These are phyloP conservation scores for Ampelocalamus luodianensis DNA, from an alignment of 176 grass and related monocot species.

Conservation along the genomic window DNA sequence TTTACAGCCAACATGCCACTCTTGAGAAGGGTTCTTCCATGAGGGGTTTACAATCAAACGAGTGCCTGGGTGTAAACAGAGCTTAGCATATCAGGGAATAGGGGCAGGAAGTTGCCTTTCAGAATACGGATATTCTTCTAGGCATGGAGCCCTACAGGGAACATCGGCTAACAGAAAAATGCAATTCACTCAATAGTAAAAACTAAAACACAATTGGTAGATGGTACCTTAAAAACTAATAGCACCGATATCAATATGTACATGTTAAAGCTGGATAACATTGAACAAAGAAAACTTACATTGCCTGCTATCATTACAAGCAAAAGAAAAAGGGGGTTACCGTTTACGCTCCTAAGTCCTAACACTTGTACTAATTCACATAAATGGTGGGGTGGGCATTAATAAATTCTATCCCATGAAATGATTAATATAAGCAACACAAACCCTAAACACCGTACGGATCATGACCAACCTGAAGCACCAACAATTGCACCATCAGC, in stretches of 20 bases:
- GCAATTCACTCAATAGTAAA: constrained; percentile 10
- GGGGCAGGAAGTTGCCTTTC: constrained; percentile 12
- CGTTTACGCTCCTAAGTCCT: neutral
- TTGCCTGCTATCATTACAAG: neutral
- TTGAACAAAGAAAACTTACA: constrained; percentile 10
- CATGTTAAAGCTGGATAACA: constrained; percentile 23
- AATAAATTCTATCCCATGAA: constrained; percentile 2
- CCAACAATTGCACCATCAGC: constrained; percentile 71
- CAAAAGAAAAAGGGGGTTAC: neutral
- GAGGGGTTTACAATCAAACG: constrained; percentile 73
- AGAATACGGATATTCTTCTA: constrained; percentile 17
- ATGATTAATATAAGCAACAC: constrained; percentile 28
- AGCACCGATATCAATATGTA: neutral
- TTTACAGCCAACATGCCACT: constrained; percentile 96
- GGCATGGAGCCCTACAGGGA: constrained; percentile 6
- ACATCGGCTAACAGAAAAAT: neutral
- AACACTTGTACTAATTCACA: constrained; percentile 23
- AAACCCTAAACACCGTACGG: neutral
- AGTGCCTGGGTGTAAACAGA: constrained; percentile 58
- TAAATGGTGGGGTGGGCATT: neutral
- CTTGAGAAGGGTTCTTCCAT: constrained; percentile 97
- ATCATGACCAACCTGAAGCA: constrained; percentile 73
- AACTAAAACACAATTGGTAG: neutral
- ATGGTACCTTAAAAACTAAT: neutral
- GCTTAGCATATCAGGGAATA: constrained; percentile 30